Base-by-base conservation (phyloP, 805 yeast genomes). In the Cyberlindnera samutprakarnensis region DNA sequence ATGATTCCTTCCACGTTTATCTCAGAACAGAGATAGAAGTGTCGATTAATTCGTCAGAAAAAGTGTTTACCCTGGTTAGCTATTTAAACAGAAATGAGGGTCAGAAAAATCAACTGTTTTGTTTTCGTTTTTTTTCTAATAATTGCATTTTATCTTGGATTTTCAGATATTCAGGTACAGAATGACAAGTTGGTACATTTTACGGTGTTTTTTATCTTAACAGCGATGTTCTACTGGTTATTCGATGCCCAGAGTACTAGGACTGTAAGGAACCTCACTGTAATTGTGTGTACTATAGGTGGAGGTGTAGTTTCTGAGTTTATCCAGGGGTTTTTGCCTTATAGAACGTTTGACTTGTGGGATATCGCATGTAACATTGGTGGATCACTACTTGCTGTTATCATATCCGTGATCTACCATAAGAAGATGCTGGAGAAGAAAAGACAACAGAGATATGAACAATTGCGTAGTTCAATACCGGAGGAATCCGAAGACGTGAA, bases 181-280 rank as follows among this genome's bases (percentile, higher is more conserved):
- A 67, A 73, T 47, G 83, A 75, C 44, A 75, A 75, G 49, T 20
- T 60, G 10, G 46, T 69, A 2, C 83, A 75, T 47, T 68, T 68
- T 32, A 8, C 42, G 5, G 66, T 64, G 6, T 75, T 75, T 45
- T 45, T 61, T 28, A 36, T 65, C 1, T 60, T 75, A 10, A 68
- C 81, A 0, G 49, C 53, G 18, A 61, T 74, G 28, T 71, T 74
- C 44, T 66, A 65, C 38, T 66, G 63, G 49, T 41, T 68, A 2
- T 62, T 71, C 39, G 68, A 51, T 17, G 37, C 66, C 17, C 53
- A 60, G 11, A 51, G 51, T 20, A 47, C 59, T 7, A 51, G 57
- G 27, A 42, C 47, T 2, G 36, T 59, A 8, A 42, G 59, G 12
- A 55, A 47, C 17, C 18, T 68, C 23, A 61, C 73, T 0, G 38